Evolutionary conservation across 371 early-diverging fungal species (phyloP), one percentile per base, ranked within the genome.

Genomic region (Rhizopus sp.): DNA sequence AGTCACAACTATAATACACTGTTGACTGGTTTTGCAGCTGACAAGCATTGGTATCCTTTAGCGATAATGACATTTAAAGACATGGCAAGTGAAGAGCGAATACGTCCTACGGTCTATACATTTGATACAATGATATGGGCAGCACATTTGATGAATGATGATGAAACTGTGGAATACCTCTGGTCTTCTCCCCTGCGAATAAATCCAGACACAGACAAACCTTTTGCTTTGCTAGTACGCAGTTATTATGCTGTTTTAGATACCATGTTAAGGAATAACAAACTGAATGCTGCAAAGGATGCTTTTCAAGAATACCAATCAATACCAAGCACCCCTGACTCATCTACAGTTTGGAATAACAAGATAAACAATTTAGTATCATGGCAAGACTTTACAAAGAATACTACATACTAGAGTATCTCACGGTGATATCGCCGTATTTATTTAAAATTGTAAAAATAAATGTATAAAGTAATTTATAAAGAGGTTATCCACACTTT

Each of bases 1-100:
- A 56, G 4, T 10, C 40, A 50, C 7, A 69, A 73, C 34, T 77
- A 77, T 47, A 70, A 77, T 55, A 48, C 74, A 3, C 33, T 77
- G 0, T 33, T 77, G 2, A 56, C 59, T 31, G 67, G 66, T 1
- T 41, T 77, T 8, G 38, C 53, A 3, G 33, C 57, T 2, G 35
- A 62, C 2, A 62, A 58, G 15, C 31, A 52, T 5, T 77, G 72
- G 72, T 73, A 69, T 15, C 66, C 67, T 1, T 40, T 59, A 5
- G 62, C 66, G 0, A 71, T 62, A 30, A 12, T 63, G 5, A 54
- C 69, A 3, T 77, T 69, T 59, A 58, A 67, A 2, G 63, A 64
- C 7, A 72, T 75, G 70, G 17, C 61, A 23, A 41, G 52, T 13
- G 33, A 61, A 7, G 6, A 47, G 1, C 12, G 37, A 9, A 30